Evolutionary conservation across 2,329 filamentous ascomycete species (phyloP), one percentile per base, ranked within the genome.

Genomic region (Rasamsonia emersonii): DNA sequence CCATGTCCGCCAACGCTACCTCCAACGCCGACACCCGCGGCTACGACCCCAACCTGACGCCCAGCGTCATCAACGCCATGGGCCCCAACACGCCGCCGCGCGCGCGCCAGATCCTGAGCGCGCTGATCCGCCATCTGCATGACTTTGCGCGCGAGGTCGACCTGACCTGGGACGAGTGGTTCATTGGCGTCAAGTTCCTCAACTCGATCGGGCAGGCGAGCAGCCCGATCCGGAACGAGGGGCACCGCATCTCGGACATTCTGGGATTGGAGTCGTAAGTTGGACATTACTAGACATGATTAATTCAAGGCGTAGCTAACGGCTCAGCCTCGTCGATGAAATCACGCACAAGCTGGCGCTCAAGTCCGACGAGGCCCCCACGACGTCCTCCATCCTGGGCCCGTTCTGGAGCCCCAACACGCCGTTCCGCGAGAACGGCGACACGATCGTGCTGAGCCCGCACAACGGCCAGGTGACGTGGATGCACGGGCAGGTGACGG

Each of bases 111-210:
- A 67, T 86, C 47, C 64, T 86, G 49, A 58, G 66, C 39, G 67
- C 72, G 17, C 59, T 86, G 46, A 77, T 86, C 58, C 67, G 63
- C 29, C 81, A 86, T 62, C 67, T 88, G 37, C 82, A 88, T 64
- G 80, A 86, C 61, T 86, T 86, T 56, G 73, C 76, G 35, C 76
- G 82, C 36, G 82, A 88, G 51, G 74, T 83, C 42, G 80, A 86
- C 61, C 73, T 88, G 31, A 85, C 77, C 11, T 69, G 75, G 18
- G 81, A 83, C 33, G 82, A 88, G 61, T 86, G 82, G 82, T 73
- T 85, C 59, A 60, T 74, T 5, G 82, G 81, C 33, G 79, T 86
- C 33, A 70, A 80, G 49, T 86, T 81, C 54, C 63, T 86, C 62
- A 86, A 86, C 65, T 70, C 74, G 27, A 73, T 84, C 40, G 82